phyloP scores from a whole-genome alignment of 129 eudicot species.

The Flaveria brownii region DNA sequence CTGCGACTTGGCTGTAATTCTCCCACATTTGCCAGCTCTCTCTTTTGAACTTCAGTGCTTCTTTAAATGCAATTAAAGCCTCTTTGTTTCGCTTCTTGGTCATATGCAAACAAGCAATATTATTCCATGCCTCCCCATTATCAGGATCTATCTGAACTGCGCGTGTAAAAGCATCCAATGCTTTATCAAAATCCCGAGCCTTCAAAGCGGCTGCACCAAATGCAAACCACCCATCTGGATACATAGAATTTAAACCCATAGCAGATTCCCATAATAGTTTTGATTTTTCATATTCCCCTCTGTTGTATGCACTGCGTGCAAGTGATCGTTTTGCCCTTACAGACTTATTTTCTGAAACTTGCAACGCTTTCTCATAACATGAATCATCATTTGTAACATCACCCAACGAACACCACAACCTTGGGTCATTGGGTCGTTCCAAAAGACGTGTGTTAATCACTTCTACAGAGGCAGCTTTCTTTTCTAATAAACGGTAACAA shows the following conservation, averaged over 20 bases:
- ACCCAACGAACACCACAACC: slow-evolving; percentile 95
- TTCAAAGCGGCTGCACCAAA: slow-evolving; percentile 91
- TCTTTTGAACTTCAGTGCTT: slow-evolving; percentile 87
- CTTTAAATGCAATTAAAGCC: slow-evolving; percentile 83
- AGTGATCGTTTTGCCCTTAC: slow-evolving; percentile 92
- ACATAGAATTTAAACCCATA: slow-evolving; percentile 79
- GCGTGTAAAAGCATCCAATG: slow-evolving; percentile 81
- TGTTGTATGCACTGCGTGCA: slow-evolving; percentile 83
- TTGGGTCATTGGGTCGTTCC: slow-evolving; percentile 71
- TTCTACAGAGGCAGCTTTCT: slow-evolving; percentile 83
- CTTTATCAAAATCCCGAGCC: slow-evolving; percentile 73
- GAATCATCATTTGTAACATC: slow-evolving; percentile 81
- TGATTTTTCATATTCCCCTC: slow-evolving; percentile 73
- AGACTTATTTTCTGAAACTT: slow-evolving; percentile 72
- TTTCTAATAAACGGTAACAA: slow-evolving; percentile 78
- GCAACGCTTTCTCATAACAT: slow-evolving; percentile 80
- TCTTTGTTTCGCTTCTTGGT: slow-evolving; percentile 68
- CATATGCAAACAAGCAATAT: slow-evolving; percentile 91
- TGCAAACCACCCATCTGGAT: slow-evolving; percentile 98
- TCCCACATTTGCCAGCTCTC: slow-evolving; percentile 99
- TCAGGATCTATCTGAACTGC: slow-evolving; percentile 95
- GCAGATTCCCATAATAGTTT: slow-evolving; percentile 85
- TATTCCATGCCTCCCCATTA: slow-evolving; percentile 98
- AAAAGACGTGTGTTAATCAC: slow-evolving; percentile 68
- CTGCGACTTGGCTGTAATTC: slow-evolving; percentile 81